These are phyloP conservation scores for Starmera pachycereana DNA, from an alignment of 805 yeast species.

Conservation along the genomic window DNA sequence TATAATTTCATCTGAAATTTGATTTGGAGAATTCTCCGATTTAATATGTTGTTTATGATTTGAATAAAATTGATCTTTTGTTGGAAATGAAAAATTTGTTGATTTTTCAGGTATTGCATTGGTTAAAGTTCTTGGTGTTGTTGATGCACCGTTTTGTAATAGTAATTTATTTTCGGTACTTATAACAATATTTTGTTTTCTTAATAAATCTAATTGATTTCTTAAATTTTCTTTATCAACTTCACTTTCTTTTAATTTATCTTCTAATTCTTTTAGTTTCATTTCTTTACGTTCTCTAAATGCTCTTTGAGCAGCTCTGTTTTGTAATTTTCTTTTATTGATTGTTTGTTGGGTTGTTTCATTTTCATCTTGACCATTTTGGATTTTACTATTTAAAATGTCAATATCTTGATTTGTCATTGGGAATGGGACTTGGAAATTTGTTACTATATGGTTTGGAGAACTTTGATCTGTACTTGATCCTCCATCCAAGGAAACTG, in stretches of 20 bases:
- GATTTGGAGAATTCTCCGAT: conserved; percentile 6
- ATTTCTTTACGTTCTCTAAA: conserved; percentile 76
- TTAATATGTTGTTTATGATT: conserved; percentile 6
- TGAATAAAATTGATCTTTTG: conserved; percentile 17
- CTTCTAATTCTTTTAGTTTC: conserved; percentile 56
- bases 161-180: conserved; percentile 53
- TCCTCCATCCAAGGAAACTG: background rate
- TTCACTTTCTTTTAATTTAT: conserved; percentile 48
- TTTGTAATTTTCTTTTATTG: conserved; percentile 62
- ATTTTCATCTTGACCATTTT: background rate
- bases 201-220: conserved; percentile 40
- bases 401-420: conserved; percentile 5
- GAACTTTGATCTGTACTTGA: conserved; percentile 1
- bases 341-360: conserved; percentile 29
- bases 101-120: conserved; percentile 2
- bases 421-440: conserved; percentile 5
- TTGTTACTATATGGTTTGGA: conserved; percentile 14
- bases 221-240: conserved; percentile 35
- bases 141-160: conserved; percentile 21
- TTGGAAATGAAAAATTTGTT: conserved; percentile 20
- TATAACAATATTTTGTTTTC: conserved; percentile 44
- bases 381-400: conserved; percentile 1
- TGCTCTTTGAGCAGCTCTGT: conserved; percentile 82
- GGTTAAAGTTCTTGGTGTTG: conserved; percentile 6
- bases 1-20: conserved; percentile 9